Evolutionary conservation across 768 basidiomycete species (phyloP).

Genomic region (Suillus cothurnatus): DNA sequence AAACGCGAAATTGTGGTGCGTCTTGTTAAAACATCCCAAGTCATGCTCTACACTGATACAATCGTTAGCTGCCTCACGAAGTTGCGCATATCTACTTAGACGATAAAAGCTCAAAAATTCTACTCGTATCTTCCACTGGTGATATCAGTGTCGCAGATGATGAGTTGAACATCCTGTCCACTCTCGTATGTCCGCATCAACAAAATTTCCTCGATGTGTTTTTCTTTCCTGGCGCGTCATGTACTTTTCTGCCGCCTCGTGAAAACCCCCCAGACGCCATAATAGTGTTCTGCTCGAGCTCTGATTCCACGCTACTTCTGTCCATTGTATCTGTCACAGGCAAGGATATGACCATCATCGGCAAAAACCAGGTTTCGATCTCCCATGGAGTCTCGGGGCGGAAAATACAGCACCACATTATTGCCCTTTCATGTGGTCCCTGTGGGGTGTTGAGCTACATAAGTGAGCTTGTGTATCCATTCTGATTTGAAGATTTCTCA

Average conservation of each 20-base stretch:
- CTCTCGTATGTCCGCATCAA: slow-evolving; percentile 29
- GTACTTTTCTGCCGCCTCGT: slow-evolving; percentile 28
- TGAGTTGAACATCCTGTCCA: slow-evolving; percentile 29
- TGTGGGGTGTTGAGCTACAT: slow-evolving; percentile 53
- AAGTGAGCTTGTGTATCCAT: slow-evolving; percentile 37
- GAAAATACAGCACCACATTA: slow-evolving; percentile 1
- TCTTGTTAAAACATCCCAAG: slow-evolving; percentile 13
- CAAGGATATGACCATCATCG: background rate
- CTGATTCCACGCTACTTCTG: slow-evolving; percentile 22
- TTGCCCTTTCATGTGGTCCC: slow-evolving; percentile 36
- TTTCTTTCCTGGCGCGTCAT: slow-evolving; percentile 30
- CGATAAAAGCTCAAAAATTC: slow-evolving; percentile 26
- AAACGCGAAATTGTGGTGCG: slow-evolving; percentile 49
- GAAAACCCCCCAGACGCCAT: slow-evolving; percentile 14
- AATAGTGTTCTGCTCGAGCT: slow-evolving; percentile 26
- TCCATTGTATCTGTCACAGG: slow-evolving; percentile 21
- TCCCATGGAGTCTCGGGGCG: slow-evolving; percentile 1
- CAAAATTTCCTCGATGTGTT: slow-evolving; percentile 31
- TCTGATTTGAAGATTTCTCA: background rate
- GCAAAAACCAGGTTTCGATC: background rate
- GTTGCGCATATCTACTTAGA: slow-evolving; percentile 42
- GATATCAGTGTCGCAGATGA: slow-evolving; percentile 34
- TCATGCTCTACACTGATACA: slow-evolving; percentile 13
- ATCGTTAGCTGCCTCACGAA: slow-evolving; percentile 44
- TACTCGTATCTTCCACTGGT: slow-evolving; percentile 38